Base-by-base conservation (phyloP, 2,329 filamentous ascomycete genomes). In the Aspergillus melleus region DNA sequence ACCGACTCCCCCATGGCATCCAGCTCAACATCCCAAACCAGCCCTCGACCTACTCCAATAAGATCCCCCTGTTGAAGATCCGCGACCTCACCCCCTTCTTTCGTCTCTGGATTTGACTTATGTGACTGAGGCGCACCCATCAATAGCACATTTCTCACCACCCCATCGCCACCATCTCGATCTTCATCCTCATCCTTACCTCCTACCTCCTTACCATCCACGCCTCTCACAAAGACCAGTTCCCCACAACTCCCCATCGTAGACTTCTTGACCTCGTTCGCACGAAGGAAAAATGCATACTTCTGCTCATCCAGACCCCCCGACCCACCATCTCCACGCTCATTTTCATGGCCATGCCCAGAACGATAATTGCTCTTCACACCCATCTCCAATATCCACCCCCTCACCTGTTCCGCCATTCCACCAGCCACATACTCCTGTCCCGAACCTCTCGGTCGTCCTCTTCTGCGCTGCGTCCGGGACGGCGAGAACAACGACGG, bases 331-430 rank as follows among this genome's bases (percentile, higher is more conserved):
- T 9, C 3, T 8, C 22, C 9, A 3, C 46, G 9, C n/a, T 19
- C 4, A 26, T 39, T 4, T 36, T 42, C 4, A 20, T 8, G 20
- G 2, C n/a, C n/a, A 20, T 47, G 51, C n/a, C 26, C 49, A 22
- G 49, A 47, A 6, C 57, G 44, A 22, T 69, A 64, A 12, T 74
- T 70, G 8, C 70, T 65, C 57, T 71, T 76, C 1, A 71, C 62
- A 10, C 71, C 75, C 58, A 70, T 71, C 54, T 79, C 77, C 5
- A 79, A 57, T 10, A 79, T 68, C 77, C 77, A 79, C 57, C 71
- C 70, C n/a, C 76, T 75, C 29, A 77, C 71, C 54, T 76, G 70
- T 1, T 76, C 69, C 8, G 77, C 76, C 72, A 79, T 76, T 5
- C 77, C 77, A 6, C 72, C 75, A 1, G 74, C 68, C 0, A 73